Evolutionary conservation across 164 flowering plant genomes (phyloP), one percentile per base, ranked within the genome.

Genomic region (Buxus sempervirens): DNA sequence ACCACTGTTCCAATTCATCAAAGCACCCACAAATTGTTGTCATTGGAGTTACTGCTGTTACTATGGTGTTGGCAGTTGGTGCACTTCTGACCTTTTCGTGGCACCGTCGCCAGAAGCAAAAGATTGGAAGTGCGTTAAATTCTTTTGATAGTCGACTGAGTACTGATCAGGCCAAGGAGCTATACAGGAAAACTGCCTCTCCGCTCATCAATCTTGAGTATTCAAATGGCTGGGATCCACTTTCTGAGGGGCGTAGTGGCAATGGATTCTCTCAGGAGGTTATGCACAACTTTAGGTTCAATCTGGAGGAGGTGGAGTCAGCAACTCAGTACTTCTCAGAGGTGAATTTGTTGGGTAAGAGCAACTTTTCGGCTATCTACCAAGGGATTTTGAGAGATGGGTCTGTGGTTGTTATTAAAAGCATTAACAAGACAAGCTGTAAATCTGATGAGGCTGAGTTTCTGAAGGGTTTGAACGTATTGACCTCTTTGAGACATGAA

Each of bases 291-390:
- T 86, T 78, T 41, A 76, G 80, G 66, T 82, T 86, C 76, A 86
- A 84, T 58, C 65, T 84, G 62, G 86, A 86, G 68, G 90, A 86
- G 75, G 76, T 86, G 13, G 88, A 86, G 64, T 68, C 86, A 0
- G 88, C 90, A 24, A 84, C 88, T 55, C 88, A 83, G 66, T 80
- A 83, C 75, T 86, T 86, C 71, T 82, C 88, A 0, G 84, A 78
- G 66, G 72, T 74, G 62, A 84, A 86, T 70, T 64, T 86, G 73
- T 65, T 86, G 77, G 90, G 86, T 0, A 86, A 78, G 74, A 82
- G 85, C 62, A 82, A 78, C 72, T 83, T 77, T 61, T 81, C 85
- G 10, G 68, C 83, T 18, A 84, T 87, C 10, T 83, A 82, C 68
- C 82, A 73, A 76, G 91, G 91, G 45, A 67, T 71, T 32, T 63